phyloP scores from a whole-genome alignment of 352 stramenopile genomes.

The Phytopythium sindhum region DNA sequence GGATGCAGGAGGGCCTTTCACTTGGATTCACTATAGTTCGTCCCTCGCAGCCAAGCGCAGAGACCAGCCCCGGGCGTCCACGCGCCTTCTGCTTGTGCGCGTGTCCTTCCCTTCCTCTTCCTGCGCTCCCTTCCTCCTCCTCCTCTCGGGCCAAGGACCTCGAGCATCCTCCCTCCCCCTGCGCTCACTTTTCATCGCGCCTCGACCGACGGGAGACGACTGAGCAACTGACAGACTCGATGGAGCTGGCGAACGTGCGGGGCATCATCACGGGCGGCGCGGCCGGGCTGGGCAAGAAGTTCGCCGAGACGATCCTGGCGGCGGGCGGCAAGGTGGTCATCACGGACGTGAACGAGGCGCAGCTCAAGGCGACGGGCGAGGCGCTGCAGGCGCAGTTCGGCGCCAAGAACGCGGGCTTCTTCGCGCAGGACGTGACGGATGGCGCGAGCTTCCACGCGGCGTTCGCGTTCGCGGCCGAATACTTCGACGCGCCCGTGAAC shows the following conservation, averaged over 20 bases:
- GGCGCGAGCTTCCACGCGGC: conserved; percentile 32
- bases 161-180: too few species aligned
- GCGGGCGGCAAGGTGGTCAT: conserved; percentile 43
- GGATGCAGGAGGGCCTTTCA: not conserved
- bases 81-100: not conserved
- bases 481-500: conserved; percentile 39
- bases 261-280: conserved; percentile 52
- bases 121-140: not conserved
- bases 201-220: not conserved
- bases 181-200: not conserved
- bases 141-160: too few species aligned
- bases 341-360: conserved; percentile 44
- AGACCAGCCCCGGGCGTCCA: not conserved
- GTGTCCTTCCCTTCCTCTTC: not conserved
- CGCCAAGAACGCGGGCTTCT: conserved; percentile 26
- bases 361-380: conserved; percentile 34
- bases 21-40: not conserved
- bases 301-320: conserved; percentile 37
- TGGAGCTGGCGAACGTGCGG: conserved; percentile 39
- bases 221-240: conserved; percentile 1
- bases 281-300: conserved; percentile 41
- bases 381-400: conserved; percentile 30
- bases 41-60: not conserved
- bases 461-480: conserved; percentile 36
- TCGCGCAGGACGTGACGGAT: conserved; percentile 49